phyloP scores from a whole-genome alignment of 257 asterid genomes.

The Nicotiana otophora region DNA sequence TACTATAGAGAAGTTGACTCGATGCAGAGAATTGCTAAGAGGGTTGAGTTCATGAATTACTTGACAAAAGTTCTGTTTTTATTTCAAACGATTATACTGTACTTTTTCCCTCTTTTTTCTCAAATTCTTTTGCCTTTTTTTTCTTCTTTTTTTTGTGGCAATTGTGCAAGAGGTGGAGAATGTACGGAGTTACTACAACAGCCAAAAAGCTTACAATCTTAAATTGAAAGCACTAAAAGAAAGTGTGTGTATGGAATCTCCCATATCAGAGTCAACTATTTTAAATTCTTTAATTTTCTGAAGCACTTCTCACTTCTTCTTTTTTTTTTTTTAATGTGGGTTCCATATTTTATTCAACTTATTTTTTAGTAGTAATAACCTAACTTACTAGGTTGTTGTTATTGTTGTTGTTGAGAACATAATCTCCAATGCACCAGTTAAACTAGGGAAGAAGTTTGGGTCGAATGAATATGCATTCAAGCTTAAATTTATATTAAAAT shows the following conservation, averaged over 20 bases:
- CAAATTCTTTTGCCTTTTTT: not conserved
- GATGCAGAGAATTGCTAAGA: conserved; percentile 27
- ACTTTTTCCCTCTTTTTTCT: not conserved
- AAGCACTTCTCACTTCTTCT: too few relatives aligned
- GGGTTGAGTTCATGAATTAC: conserved; percentile 29
- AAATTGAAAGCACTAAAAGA: conserved; percentile 31
- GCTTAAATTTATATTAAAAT: too few relatives aligned
- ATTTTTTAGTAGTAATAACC: too few relatives aligned
- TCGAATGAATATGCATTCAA: too few relatives aligned
- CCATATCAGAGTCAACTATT: not conserved
- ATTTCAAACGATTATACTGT: not conserved
- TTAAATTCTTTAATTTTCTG: not conserved
- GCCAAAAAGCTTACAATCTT: conserved; percentile 27
- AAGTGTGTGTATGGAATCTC: conserved; percentile 20
- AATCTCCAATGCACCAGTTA: too few relatives aligned
- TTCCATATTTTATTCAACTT: too few relatives aligned
- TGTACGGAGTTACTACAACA: conserved; percentile 19
- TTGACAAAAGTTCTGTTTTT: not conserved
- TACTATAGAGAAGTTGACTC: conserved; percentile 29
- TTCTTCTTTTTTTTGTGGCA: not conserved
- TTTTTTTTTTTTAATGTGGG: too few relatives aligned
- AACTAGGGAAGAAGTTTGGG: too few relatives aligned
- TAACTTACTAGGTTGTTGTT: too few relatives aligned
- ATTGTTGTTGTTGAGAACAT: too few relatives aligned
- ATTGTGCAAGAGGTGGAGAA: conserved; percentile 12